Evolutionary conservation across 2,329 filamentous ascomycete species (phyloP), one percentile per base, ranked within the genome.

Genomic region (Calonectria naviculata): DNA sequence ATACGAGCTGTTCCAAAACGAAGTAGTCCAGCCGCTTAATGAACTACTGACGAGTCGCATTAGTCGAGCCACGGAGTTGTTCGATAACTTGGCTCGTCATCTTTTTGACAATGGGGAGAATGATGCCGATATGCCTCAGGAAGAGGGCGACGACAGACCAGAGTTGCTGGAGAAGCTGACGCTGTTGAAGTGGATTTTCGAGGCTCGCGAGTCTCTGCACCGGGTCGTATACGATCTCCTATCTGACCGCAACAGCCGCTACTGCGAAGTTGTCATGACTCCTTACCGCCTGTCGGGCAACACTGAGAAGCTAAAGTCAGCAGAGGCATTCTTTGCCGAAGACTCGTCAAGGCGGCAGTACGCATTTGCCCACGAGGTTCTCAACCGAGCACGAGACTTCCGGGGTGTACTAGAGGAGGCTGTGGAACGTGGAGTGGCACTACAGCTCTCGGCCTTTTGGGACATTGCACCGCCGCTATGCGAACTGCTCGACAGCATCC

Each of bases 381-480:
- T 95, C 36, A 88, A 90, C 74, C 92, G 97, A 15, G 92, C 93
- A 24, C 90, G 94, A 75, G 92, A 93, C 26, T 95, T 98, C 80
- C 89, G 94, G 75, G 88, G 89, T 56, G 90, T 97, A 8, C 91
- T 98, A 34, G 95, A 98, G 80, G 89, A 92, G 76, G 97, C 97
- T 67, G 95, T 98, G 26, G 91, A 92, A 24, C 92, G 94, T 12
- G 97, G 96, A 19, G 95, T 98, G 13, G 95, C 98, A 81, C 90
- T 95, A 67, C 97, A 98, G 83, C 89, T 98, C 3, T 95, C 93
- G 12, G 95, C 96, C 0, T 99, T 98, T 82, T 99, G 97, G 97
- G 97, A 99, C 80, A 97, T 98, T 78, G 96, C 95, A 1, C 97
- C 97, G 3, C 91, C 92, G 4, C 88, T 99, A 0, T 88, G 93